These are phyloP conservation scores for Seminavis robusta DNA, from an alignment of 108 stramenopile genomes.

Conservation along the genomic window DNA sequence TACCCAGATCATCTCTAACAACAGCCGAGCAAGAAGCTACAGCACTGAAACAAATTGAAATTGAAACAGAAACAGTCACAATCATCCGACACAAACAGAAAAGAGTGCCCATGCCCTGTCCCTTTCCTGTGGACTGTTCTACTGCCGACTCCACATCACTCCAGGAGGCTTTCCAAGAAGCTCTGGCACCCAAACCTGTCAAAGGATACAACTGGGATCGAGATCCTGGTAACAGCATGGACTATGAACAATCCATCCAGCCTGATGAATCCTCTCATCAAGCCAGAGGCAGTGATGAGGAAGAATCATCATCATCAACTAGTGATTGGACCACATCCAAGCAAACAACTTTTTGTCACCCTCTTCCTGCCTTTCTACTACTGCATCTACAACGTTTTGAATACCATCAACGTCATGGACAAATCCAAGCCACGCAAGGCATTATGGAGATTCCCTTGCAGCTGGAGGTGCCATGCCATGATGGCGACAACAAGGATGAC, in stretches of 20 bases:
- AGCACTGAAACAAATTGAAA: no score
- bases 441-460: background rate
- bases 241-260: background rate
- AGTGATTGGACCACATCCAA: conserved; percentile 9
- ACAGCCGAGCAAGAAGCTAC: no score
- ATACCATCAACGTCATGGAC: background rate
- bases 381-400: conserved; percentile 31
- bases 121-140: no score
- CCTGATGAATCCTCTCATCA: background rate
- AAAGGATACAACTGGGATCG: background rate
- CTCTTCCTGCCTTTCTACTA: conserved; percentile 21
- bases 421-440: background rate
- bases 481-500: background rate
- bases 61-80: no score
- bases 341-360: conserved; percentile 12
- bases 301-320: background rate
- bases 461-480: background rate
- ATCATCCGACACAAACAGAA: no score
- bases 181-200: no score
- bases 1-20: background rate
- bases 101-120: no score
- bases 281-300: background rate
- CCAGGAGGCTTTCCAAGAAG: no score
- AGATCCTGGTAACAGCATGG: background rate
- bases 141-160: no score